Base-by-base conservation (phyloP, 2,329 filamentous ascomycete species). In the Fusarium citri region DNA sequence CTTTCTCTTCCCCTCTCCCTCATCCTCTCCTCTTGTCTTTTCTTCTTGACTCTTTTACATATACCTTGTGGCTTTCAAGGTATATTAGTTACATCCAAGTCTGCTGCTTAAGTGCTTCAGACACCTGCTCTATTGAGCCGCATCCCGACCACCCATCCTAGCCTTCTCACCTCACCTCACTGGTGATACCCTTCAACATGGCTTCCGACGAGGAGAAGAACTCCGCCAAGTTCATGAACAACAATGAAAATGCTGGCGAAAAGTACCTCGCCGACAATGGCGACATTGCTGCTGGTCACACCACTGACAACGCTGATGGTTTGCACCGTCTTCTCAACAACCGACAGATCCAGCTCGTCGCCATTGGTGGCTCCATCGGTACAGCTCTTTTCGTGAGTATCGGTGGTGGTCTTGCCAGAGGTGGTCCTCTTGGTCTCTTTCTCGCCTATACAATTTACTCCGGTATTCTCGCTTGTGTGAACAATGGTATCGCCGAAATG, bases 401-500 rank as follows among this genome's bases (percentile, higher is more conserved):
- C 67, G 88, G 88, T 59, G 81, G 81, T 68, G 88, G 87, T 45
- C 80, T 84, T 23, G 78, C 78, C 59, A 72, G 72, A n/a, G 82
- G 82, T 28, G 83, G 83, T 22, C 82, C 83, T 4, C 80, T 79
- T 48, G 85, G 83, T 60, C 79, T 91, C 42, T 82, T 92, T 65
- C 76, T 91, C 60, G 88, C 86, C 40, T 91, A 87, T 75, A 81
- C 82, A 34, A 67, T 88, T 45, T 89, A 91, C 76, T 82, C 82
- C 40, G 76, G 81, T 72, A 74, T 90, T 56, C 82, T 91, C 63
- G 88, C 81, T 25, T 80, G 89, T 48, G 86, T 91, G 75, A 91
- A 90, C 83, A 91, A 90, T 74, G 85, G 84, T 66, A 82, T 90
- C 63, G 89, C 89, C 11, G 89, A 91, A 76, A 91, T 91, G 89